Percentiles rank a stretch among this genome's conserved stretches.
Evolutionary conservation across 768 basidiomycete genomes (phyloP).

Genomic region (Russula olivacea): DNA sequence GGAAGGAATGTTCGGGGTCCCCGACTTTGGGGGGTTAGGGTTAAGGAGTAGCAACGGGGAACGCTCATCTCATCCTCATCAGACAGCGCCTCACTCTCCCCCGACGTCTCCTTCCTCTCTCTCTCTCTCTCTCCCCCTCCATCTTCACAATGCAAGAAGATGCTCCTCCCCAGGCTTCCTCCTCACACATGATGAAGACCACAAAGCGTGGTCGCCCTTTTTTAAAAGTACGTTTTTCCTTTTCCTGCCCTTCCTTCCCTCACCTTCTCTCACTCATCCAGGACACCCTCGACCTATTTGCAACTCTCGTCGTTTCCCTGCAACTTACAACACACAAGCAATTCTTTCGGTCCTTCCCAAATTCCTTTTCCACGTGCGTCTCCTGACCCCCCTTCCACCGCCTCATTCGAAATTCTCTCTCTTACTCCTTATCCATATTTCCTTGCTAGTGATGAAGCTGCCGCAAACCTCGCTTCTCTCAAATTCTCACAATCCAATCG

Average conservation of each 20-base stretch:
- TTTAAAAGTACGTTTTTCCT: conserved; percentile 60
- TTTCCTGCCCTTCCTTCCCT: neutral
- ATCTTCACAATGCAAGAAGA: conserved; percentile 36
- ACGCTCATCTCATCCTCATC: conserved; percentile 5
- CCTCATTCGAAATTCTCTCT: conserved; percentile 15
- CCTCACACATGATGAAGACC: conserved; percentile 98
- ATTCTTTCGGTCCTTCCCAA: conserved; percentile 91
- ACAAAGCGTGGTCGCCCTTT: conserved; percentile 93
- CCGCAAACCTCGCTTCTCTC: conserved; percentile 85
- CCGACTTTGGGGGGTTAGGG: neutral
- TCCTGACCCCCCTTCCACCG: conserved; percentile 8
- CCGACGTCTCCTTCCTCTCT: conserved; percentile 32
- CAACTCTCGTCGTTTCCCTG: conserved; percentile 91
- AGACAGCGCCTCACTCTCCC: conserved; percentile 2
- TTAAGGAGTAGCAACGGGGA: neutral
- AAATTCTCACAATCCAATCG: conserved; percentile 99
- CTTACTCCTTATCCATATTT: conserved; percentile 3
- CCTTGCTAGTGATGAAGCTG: conserved; percentile 82
- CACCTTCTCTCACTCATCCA: conserved; percentile 32
- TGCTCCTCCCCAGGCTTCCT: conserved; percentile 47
- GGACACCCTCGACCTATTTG: conserved; percentile 98
- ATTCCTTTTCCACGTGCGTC: conserved; percentile 92
- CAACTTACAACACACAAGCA: conserved; percentile 86
- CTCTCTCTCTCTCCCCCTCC: conserved; percentile 28
- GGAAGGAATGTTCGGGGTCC: neutral